phyloP scores from a whole-genome alignment of 140 eudicot species.

The Cichorium intybus region DNA sequence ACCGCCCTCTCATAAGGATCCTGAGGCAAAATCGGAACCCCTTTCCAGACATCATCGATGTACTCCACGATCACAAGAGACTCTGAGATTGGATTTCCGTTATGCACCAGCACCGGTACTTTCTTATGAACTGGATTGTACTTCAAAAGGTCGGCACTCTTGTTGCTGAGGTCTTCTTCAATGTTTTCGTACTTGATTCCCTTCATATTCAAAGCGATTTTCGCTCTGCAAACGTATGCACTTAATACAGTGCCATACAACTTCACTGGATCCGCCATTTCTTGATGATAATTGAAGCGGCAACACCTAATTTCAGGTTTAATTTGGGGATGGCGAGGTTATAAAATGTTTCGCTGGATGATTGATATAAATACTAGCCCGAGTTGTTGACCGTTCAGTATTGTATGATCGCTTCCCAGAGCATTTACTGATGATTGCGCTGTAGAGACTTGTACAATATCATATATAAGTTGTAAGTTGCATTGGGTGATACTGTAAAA shows the following conservation, averaged over 20 bases:
- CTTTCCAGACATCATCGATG: no score
- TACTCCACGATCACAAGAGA: no score
- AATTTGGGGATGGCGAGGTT: not conserved
- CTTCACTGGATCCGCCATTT: slow-evolving; percentile 29
- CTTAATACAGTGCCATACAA: slow-evolving; percentile 1
- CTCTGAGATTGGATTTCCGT: slow-evolving; percentile 28
- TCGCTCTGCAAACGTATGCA: slow-evolving; percentile 16
- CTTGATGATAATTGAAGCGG: not conserved
- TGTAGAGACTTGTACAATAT: not conserved
- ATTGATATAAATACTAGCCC: not conserved
- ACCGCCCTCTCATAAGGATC: no score
- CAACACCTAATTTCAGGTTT: not conserved
- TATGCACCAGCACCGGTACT: slow-evolving; percentile 35
- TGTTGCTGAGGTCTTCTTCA: slow-evolving; percentile 24
- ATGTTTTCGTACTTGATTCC: slow-evolving; percentile 27
- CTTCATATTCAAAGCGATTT: slow-evolving; percentile 24
- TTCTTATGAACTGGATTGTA: slow-evolving; percentile 37
- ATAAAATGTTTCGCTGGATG: not conserved
- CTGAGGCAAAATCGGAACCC: no score
- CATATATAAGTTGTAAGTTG: not conserved
- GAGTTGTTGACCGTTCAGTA: not conserved
- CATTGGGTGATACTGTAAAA: not conserved
- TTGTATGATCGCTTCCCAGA: not conserved
- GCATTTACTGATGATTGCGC: not conserved
- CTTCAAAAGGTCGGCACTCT: slow-evolving; percentile 30